Base-by-base conservation (phyloP, 257 asterid genomes). In the Solanum piurae region DNA sequence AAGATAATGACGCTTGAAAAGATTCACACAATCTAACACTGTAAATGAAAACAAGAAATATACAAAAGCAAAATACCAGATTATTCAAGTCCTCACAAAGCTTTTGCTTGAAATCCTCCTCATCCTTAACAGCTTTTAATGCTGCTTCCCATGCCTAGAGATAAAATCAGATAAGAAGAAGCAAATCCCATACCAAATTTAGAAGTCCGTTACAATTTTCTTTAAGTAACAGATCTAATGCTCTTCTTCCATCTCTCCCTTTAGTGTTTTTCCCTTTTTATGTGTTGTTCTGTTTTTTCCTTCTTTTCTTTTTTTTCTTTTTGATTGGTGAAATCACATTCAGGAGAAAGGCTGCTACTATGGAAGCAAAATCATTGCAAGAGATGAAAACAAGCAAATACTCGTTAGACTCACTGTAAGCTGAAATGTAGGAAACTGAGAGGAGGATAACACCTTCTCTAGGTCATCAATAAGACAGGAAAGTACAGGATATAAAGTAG, bases 121-220 rank as follows among this genome's bases (percentile, higher is more conserved):
- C 98, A 87, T 96, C 98, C 90, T 93, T 95, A 74, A 95, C 93
- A 86, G 89, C 92, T 84, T 93, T 91, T 27, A 91, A 92, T 84
- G 98, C 98, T 90, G 91, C 96, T 93, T 94, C 98, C 98, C 94
- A 94, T 58, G 92, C 97, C 97, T 95, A 90, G 89, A 84, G 33
- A 85, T 73, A 71, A 44, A 6, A 29, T 69, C 69, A 38, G 76
- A 40, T 66, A 33, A 87, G 64, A 85, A 77, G 83, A 75, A 69
- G 58, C 44, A 44, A n/a, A 40, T 64, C 20, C 37, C 36, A n/a
- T 76, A 40, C 58, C 60, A 40, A 23, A 40, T 42, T 76, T n/a
- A n/a, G 60, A 76, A 76, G 60, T 40, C 12, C 11, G 12, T 76
- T 23, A 40, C 60, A 76, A n/a, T 76, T 76, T 76, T 9, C 31